Conservation (phyloP, 148 eudicot species). For the Fallopia convolvulus region DNA sequence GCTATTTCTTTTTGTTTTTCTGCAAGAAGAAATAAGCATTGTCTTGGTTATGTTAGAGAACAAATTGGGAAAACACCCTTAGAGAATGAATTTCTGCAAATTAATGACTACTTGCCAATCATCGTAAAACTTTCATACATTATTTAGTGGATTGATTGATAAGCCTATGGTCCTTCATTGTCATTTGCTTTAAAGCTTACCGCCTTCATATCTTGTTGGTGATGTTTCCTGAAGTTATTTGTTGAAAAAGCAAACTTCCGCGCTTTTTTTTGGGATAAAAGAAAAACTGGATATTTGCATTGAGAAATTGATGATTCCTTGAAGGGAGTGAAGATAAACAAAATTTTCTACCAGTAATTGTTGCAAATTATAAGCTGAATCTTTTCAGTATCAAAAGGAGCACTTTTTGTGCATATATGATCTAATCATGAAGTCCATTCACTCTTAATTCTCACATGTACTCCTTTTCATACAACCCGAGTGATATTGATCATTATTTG, state of each 20-base stretch:
- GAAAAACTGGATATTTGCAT: too few relatives aligned
- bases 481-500: not conserved
- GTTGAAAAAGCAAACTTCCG: not conserved
- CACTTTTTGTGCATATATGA: not conserved
- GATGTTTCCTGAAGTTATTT: not conserved
- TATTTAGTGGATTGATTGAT: not conserved
- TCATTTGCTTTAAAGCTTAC: not conserved
- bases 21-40: not conserved
- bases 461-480: not conserved
- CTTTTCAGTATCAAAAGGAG: not conserved
- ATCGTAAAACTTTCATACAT: not conserved
- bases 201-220: not conserved
- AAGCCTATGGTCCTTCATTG: not conserved
- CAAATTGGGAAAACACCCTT: not conserved
- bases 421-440: not conserved
- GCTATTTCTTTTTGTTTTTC: not conserved
- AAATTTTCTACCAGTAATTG: not conserved
- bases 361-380: not conserved
- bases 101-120: not conserved
- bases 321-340: too few relatives aligned
- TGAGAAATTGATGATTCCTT: not conserved
- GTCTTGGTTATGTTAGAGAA: not conserved
- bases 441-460: not conserved
- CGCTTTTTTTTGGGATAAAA: not conserved
- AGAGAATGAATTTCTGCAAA: not conserved